Evolutionary conservation across 768 basidiomycete species (phyloP).

Genomic region (Pulveroboletus frians): DNA sequence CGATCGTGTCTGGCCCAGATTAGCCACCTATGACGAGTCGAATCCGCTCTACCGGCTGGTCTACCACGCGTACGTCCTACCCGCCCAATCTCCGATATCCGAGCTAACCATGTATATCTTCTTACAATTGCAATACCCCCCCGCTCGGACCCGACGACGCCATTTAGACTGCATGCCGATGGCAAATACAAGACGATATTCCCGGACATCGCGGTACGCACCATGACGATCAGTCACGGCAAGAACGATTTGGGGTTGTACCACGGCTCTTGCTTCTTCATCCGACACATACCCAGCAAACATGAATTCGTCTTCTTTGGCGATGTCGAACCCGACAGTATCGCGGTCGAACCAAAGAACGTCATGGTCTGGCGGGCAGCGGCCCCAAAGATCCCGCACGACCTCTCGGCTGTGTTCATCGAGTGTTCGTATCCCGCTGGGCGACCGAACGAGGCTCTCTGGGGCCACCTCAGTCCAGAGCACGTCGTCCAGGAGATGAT

Average conservation of each 20-base stretch:
- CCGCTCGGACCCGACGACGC: too few species aligned
- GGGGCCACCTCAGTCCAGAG: conserved; percentile 82
- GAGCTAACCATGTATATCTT: conserved; percentile 7
- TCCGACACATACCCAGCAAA: conserved; percentile 56
- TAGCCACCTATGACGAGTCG: conserved; percentile 68
- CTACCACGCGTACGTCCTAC: conserved; percentile 54
- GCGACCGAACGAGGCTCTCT: conserved; percentile 61
- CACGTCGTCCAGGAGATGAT: conserved; percentile 74
- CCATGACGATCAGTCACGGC: conserved; percentile 73
- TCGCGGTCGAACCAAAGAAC: conserved; percentile 58
- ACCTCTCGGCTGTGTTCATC: conserved; percentile 79
- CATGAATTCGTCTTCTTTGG: conserved; percentile 91
- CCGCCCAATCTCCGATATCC: neutral
- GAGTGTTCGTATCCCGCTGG: conserved; percentile 89
- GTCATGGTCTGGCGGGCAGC: conserved; percentile 76
- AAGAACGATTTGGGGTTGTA: conserved; percentile 52
- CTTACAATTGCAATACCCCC: neutral
- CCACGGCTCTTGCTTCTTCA: conserved; percentile 80
- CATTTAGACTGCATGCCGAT: conserved; percentile 45
- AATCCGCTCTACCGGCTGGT: conserved; percentile 56
- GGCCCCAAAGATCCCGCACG: conserved; percentile 66
- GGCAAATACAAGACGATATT: conserved; percentile 49
- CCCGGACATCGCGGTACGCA: conserved; percentile 55
- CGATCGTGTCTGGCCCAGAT: conserved; percentile 79
- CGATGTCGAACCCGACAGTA: conserved; percentile 83